These are phyloP conservation scores for Aspergillus bertholletiae DNA, from an alignment of 495 filamentous ascomycete species.

Conservation along the genomic window DNA sequence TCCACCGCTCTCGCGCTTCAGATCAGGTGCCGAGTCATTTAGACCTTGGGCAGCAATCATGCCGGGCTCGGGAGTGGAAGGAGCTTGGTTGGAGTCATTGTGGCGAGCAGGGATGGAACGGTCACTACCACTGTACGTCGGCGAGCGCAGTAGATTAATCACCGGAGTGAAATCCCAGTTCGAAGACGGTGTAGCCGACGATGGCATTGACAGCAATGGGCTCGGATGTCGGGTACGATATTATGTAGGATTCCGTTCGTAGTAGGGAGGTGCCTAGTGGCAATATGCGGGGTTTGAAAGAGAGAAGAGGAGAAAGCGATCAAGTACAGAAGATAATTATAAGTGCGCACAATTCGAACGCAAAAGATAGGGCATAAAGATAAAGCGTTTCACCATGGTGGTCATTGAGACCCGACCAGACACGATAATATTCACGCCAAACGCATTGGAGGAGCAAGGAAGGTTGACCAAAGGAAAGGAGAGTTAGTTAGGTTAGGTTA, in stretches of 20 bases:
- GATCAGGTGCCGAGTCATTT: not conserved
- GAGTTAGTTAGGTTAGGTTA: not conserved
- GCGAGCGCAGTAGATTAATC: slow-evolving; percentile 44
- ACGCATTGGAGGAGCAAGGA: too few species aligned
- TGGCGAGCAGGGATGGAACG: slow-evolving; percentile 9
- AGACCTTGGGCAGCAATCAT: slow-evolving; percentile 6
- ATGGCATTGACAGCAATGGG: slow-evolving; percentile 18
- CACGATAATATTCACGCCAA: not conserved
- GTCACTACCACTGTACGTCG: slow-evolving; percentile 21
- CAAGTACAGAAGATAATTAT: not conserved
- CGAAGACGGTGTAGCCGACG: slow-evolving; percentile 23
- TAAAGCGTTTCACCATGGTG: slow-evolving; percentile 19
- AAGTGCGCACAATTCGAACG: not conserved
- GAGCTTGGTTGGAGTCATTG: slow-evolving; percentile 1
- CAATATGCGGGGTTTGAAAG: not conserved
- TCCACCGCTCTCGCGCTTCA: slow-evolving; percentile 2
- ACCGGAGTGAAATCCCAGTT: slow-evolving; percentile 49
- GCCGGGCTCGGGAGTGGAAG: slow-evolving; percentile 1
- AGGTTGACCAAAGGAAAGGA: too few species aligned
- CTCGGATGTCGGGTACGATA: not conserved
- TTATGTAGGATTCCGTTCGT: not conserved
- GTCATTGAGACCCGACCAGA: slow-evolving; percentile 11
- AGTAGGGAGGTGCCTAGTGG: not conserved
- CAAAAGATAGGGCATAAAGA: not conserved
- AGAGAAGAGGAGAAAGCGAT: not conserved